These are phyloP conservation scores for Platanthera guangdongensis DNA, from an alignment of 106 monocot genomes.

Conservation along the genomic window DNA sequence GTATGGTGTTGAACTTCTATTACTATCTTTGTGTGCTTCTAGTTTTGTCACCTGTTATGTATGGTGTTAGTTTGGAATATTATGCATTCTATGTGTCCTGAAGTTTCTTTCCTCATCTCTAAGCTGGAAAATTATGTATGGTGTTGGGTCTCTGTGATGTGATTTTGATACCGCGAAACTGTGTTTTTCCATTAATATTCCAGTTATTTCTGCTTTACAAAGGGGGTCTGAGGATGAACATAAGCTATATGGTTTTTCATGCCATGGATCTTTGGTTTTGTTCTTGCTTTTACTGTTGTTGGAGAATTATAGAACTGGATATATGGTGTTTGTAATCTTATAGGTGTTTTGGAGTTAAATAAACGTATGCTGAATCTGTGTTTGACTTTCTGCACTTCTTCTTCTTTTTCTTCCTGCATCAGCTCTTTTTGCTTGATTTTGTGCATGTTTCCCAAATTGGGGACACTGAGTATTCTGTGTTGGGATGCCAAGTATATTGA, in stretches of 20 bases:
- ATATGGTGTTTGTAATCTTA: constrained; percentile 1
- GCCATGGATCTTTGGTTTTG: constrained; percentile 11
- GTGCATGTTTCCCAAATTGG: background rate
- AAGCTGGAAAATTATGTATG: no score
- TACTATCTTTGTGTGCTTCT: no score
- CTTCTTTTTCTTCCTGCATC: background rate
- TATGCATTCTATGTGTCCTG: no score
- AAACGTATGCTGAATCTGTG: background rate
- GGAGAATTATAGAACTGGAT: background rate
- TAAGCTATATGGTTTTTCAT: background rate
- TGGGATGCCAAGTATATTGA: background rate
- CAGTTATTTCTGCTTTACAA: constrained; percentile 11
- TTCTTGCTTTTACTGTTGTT: constrained; percentile 8
- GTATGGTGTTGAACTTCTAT: no score
- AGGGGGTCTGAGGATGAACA: background rate
- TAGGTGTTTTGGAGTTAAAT: background rate
- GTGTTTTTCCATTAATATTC: constrained; percentile 16
- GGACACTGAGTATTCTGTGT: background rate
- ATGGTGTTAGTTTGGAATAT: no score
- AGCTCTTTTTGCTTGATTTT: background rate
- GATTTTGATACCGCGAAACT: background rate
- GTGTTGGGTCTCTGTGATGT: background rate
- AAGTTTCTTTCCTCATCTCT: no score
- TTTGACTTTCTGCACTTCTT: background rate
- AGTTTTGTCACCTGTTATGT: no score